phyloP scores from a whole-genome alignment of 2,329 filamentous ascomycete genomes.

The Colletotrichum godetiae region DNA sequence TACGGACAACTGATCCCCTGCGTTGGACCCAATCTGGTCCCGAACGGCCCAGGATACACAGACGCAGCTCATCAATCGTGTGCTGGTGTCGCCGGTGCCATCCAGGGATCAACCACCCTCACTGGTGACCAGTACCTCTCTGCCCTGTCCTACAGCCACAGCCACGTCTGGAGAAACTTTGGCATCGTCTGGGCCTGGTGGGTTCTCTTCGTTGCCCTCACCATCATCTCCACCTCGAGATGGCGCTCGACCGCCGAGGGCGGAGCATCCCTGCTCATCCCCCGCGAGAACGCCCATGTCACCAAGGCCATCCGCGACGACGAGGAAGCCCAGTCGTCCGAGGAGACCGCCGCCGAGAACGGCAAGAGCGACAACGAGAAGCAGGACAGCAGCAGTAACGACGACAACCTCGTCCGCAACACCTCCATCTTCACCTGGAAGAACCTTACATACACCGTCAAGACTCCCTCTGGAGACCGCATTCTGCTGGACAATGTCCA shows the following conservation, averaged over 20 bases:
- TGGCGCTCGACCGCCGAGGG: constrained; percentile 67
- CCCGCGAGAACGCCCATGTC: constrained; percentile 65
- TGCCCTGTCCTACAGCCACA: constrained; percentile 63
- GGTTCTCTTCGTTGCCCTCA: constrained; percentile 67
- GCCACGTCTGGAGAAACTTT: constrained; percentile 69
- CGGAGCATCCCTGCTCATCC: constrained; percentile 68
- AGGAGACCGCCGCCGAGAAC: constrained; percentile 47
- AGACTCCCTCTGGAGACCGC: constrained; percentile 70
- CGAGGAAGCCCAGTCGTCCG: constrained; percentile 57
- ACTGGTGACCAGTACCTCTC: constrained; percentile 69
- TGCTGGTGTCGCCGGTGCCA: constrained; percentile 67
- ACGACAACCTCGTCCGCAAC: constrained; percentile 65
- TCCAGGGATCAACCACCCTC: constrained; percentile 58
- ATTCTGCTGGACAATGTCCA: constrained; percentile 82
- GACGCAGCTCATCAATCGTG: constrained; percentile 60
- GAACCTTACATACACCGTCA: constrained; percentile 76
- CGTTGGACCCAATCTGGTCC: constrained; percentile 60
- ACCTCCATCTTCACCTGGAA: constrained; percentile 81
- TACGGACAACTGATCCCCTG: constrained; percentile 65
- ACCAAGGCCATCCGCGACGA: constrained; percentile 49
- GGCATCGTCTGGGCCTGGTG: constrained; percentile 74
- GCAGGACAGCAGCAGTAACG: constrained; percentile 40
- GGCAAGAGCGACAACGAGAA: constrained; percentile 35
- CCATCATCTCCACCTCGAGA: constrained; percentile 65
- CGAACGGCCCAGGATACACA: constrained; percentile 60